These are phyloP conservation scores for Boletus barrowsii DNA, from an alignment of 768 basidiomycete genomes.

Conservation along the genomic window DNA sequence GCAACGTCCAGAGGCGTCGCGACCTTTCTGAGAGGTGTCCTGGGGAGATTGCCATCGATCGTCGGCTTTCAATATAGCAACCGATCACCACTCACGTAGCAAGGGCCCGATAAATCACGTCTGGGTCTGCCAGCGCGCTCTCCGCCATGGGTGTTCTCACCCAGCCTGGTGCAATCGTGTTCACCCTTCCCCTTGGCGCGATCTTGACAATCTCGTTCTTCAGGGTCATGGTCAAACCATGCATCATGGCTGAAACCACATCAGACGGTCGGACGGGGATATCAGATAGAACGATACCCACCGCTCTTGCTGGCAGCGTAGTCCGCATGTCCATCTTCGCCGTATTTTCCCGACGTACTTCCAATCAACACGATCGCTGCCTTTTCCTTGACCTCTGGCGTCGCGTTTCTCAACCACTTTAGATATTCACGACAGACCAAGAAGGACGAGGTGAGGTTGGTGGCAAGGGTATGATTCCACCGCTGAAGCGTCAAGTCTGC, in stretches of 20 bases:
- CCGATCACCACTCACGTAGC: conserved; percentile 53
- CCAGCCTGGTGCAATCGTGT: conserved; percentile 69
- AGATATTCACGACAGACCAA: conserved; percentile 64
- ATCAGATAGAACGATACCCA: conserved; percentile 19
- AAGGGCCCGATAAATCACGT: conserved; percentile 52
- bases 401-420: conserved; percentile 38
- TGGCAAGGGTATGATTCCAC: conserved; percentile 59
- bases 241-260: conserved; percentile 58
- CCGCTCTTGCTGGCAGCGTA: conserved; percentile 70
- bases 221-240: conserved; percentile 61
- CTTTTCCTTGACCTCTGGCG: conserved; percentile 45
- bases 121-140: conserved; percentile 52
- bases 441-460: conserved; percentile 68
- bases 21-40: conserved; percentile 69
- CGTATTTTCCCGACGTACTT: conserved; percentile 70
- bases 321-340: conserved; percentile 65
- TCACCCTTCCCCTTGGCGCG: conserved; percentile 68
- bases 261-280: not conserved
- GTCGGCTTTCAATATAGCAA: not conserved
- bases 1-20: conserved; percentile 63
- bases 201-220: conserved; percentile 83
- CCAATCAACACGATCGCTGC: conserved; percentile 66
- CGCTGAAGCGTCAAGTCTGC: conserved; percentile 57
- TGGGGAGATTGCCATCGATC: conserved; percentile 22
- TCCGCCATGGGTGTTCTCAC: conserved; percentile 63